phyloP scores from a whole-genome alignment of 129 eudicot genomes.

The Logfia minima region DNA sequence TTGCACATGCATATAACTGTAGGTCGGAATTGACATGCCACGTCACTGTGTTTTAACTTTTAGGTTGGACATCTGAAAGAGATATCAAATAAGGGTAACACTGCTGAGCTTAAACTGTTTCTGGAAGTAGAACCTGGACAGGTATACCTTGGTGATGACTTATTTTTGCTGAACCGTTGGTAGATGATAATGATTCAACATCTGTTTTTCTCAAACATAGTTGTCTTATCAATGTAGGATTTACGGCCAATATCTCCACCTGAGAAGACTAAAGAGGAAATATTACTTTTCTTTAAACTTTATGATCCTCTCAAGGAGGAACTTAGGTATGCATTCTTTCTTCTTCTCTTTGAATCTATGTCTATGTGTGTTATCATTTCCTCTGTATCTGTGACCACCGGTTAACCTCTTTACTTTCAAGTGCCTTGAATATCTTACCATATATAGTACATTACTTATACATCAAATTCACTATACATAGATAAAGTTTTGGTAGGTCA shows the following conservation, averaged over 20 bases:
- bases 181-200: not conserved
- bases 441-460: not conserved
- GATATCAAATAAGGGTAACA: not conserved
- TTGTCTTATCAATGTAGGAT: constrained; percentile 49
- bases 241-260: constrained; percentile 52
- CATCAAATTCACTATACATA: not conserved
- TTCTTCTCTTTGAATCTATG: not conserved
- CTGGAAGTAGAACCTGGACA: constrained; percentile 15
- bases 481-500: not conserved
- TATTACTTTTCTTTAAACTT: constrained; percentile 62
- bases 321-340: constrained; percentile 44
- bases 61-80: constrained; percentile 2
- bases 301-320: constrained; percentile 71
- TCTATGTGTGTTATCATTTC: not conserved
- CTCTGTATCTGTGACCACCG: not conserved
- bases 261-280: constrained; percentile 54
- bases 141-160: not conserved
- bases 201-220: not conserved
- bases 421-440: not conserved
- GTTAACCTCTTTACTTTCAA: not conserved
- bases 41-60: not conserved
- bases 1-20: not conserved
- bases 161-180: not conserved
- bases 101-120: constrained; percentile 8
- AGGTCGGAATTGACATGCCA: not conserved